phyloP scores from a whole-genome alignment of 2,329 filamentous ascomycete species.

The Parascedosporium putredinis region DNA sequence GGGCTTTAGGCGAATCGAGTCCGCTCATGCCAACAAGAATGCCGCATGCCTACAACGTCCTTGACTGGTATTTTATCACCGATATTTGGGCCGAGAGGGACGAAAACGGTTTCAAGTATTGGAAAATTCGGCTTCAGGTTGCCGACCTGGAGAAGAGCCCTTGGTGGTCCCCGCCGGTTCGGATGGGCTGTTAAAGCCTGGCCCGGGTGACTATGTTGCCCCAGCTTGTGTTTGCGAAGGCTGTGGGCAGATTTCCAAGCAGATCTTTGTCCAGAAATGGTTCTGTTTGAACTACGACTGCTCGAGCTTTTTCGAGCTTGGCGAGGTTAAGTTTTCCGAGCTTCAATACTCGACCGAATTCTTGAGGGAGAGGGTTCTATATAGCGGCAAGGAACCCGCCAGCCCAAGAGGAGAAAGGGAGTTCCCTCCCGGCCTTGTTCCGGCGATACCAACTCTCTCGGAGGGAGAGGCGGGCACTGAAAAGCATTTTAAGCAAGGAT shows the following conservation, averaged over 20 bases:
- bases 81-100: constrained; percentile 57
- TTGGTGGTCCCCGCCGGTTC: constrained; percentile 40
- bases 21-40: constrained; percentile 34
- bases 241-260: constrained; percentile 29
- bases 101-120: constrained; percentile 22
- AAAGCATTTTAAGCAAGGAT: constrained; percentile 45
- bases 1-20: constrained; percentile 38
- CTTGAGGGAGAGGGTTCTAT: constrained; percentile 39
- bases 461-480: constrained; percentile 33
- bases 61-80: constrained; percentile 60
- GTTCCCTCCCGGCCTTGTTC: constrained; percentile 17
- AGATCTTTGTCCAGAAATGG: constrained; percentile 22
- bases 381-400: constrained; percentile 14
- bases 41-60: constrained; percentile 50
- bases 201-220: constrained; percentile 20
- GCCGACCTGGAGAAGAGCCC: constrained; percentile 29
- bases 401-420: not conserved
- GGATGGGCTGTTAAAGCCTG: constrained; percentile 16
- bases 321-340: constrained; percentile 14
- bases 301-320: constrained; percentile 23
- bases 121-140: constrained; percentile 57
- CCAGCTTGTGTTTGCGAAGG: constrained; percentile 21
- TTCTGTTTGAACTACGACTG: constrained; percentile 19
- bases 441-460: constrained; percentile 26
- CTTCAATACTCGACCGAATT: constrained; percentile 47